Percentiles rank a stretch among this genome's conserved stretches.
These are phyloP conservation scores for Rhododendron griersonianum DNA, from an alignment of 148 eudicot genomes.

Conservation along the genomic window DNA sequence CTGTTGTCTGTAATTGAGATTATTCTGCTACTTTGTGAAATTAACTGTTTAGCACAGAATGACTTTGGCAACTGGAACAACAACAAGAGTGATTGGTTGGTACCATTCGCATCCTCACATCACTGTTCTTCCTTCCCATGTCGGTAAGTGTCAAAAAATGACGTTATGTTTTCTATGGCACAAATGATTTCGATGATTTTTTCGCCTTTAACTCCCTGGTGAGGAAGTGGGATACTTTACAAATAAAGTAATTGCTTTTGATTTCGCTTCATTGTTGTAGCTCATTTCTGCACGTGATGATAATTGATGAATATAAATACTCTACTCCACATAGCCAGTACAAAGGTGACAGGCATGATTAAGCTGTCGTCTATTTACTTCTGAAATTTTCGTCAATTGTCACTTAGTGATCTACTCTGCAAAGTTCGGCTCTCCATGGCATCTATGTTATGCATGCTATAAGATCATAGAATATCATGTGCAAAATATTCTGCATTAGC, in stretches of 20 bases:
- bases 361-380: not conserved
- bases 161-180: not conserved
- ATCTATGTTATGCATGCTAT: not conserved
- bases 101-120: constrained; percentile 99
- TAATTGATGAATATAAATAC: not conserved
- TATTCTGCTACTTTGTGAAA: constrained; percentile 23
- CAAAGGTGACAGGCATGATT: not conserved
- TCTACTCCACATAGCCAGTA: not conserved
- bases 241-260: not conserved
- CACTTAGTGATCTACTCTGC: not conserved
- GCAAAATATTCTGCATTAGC: not conserved
- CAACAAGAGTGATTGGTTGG: constrained; percentile 99
- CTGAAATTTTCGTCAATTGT: not conserved
- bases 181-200: not conserved
- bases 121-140: constrained; percentile 99
- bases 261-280: not conserved
- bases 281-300: not conserved
- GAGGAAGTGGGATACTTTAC: not conserved
- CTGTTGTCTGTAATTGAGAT: not conserved
- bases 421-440: not conserved
- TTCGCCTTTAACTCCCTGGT: not conserved
- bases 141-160: constrained; percentile 52
- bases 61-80: constrained; percentile 74
- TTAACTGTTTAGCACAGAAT: constrained; percentile 83
- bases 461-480: not conserved